Evolutionary conservation across 768 basidiomycete species (phyloP).

Genomic region (Boletus pseudo-olivaceus): DNA sequence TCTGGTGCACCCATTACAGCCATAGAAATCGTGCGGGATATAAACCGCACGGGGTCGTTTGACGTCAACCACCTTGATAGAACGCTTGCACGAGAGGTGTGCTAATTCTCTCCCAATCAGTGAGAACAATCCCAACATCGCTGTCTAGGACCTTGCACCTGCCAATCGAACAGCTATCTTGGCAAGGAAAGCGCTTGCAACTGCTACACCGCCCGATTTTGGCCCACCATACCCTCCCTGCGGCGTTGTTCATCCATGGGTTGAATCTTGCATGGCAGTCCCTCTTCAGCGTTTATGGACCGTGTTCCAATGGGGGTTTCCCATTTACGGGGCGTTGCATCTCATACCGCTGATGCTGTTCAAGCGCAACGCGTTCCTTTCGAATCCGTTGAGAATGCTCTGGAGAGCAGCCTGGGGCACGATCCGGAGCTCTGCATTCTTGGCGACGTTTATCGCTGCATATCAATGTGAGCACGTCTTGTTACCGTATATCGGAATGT

Average conservation of each 20-base stretch:
- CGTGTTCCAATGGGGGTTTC: slow-evolving; percentile 82
- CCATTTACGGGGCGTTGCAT: slow-evolving; percentile 86
- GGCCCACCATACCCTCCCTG: slow-evolving; percentile 59
- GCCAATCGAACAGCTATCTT: slow-evolving; percentile 49
- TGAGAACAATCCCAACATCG: neutral
- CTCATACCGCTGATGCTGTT: slow-evolving; percentile 85
- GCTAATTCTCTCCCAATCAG: slow-evolving; percentile 8
- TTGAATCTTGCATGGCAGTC: slow-evolving; percentile 47
- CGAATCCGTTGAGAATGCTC: slow-evolving; percentile 65
- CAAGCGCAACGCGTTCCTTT: slow-evolving; percentile 61
- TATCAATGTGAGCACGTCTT: slow-evolving; percentile 63
- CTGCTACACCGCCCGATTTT: slow-evolving; percentile 36
- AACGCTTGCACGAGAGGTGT: slow-evolving; percentile 47
- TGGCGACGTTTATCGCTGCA: slow-evolving; percentile 76
- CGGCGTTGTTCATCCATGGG: slow-evolving; percentile 73
- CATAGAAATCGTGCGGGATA: slow-evolving; percentile 56
- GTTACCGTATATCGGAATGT: neutral
- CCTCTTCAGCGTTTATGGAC: slow-evolving; percentile 59
- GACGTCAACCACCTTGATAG: slow-evolving; percentile 55
- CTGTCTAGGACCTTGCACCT: slow-evolving; percentile 51
- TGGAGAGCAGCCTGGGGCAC: slow-evolving; percentile 67
- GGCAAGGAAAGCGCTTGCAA: slow-evolving; percentile 37
- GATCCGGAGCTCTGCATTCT: slow-evolving; percentile 79
- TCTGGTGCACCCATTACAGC: slow-evolving; percentile 58
- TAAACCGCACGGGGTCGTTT: slow-evolving; percentile 57